Evolutionary conservation across 2,329 filamentous ascomycete species (phyloP).

Genomic region (Ophiostoma sp.): DNA sequence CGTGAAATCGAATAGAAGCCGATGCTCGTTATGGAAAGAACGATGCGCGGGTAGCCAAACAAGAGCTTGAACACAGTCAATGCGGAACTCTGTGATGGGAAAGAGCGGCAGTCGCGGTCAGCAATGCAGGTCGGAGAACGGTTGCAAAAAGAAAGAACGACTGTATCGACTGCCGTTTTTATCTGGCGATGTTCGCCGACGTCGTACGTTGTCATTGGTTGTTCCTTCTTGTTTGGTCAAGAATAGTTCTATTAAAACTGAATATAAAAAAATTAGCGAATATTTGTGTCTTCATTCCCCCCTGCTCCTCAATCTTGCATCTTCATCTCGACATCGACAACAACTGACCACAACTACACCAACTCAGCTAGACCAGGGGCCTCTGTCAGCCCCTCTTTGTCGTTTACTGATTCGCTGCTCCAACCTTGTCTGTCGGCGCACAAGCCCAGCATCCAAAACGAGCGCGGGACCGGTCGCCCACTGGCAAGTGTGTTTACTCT

Average conservation of each 20-base stretch:
- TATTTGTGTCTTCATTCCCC: not conserved
- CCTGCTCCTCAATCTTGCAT: not conserved
- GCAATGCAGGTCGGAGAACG: not conserved
- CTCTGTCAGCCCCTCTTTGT: not conserved
- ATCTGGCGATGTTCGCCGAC: not conserved
- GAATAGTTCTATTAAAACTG: not conserved
- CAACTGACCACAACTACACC: not conserved
- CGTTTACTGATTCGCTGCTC: not conserved
- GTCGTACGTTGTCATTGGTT: not conserved
- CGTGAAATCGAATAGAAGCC: not conserved
- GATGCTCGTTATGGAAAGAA: not conserved
- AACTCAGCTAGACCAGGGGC: not conserved
- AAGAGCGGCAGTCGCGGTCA: not conserved
- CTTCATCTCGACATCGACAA: not conserved
- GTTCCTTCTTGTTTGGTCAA: not conserved
- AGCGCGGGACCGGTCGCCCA: conserved; percentile 21
- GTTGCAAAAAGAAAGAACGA: not conserved
- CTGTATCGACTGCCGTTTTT: not conserved
- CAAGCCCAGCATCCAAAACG: conserved; percentile 24
- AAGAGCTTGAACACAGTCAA: not conserved
- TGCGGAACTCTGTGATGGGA: not conserved
- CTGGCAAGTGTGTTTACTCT: not conserved
- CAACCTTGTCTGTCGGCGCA: conserved; percentile 11
- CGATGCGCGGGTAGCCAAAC: not conserved
- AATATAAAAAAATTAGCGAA: not conserved